A percentile compares a stretch with the other conserved stretches of the same genome.
Conservation (phyloP, 495 filamentous ascomycete species). For the Evernia prunastri region DNA sequence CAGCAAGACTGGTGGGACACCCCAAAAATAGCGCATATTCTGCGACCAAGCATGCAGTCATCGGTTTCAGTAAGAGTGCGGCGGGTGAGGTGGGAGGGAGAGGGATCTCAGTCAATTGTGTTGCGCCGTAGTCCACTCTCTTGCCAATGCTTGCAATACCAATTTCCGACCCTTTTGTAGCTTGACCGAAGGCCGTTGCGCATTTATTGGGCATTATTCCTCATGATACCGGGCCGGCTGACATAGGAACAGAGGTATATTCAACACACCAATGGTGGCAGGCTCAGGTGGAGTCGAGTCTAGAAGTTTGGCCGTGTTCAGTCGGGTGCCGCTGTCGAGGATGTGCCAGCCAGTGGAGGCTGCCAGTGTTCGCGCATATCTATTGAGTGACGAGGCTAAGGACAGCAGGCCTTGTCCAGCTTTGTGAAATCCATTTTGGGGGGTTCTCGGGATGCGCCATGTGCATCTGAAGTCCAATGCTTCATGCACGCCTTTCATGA, state of each 20-base stretch:
- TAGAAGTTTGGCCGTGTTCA: neutral
- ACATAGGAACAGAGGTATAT: neutral
- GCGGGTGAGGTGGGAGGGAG: neutral
- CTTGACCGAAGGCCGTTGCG: neutral
- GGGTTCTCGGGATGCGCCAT: neutral
- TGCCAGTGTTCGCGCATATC: neutral
- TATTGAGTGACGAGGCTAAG: neutral
- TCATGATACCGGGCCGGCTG: neutral
- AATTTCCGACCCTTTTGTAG: neutral
- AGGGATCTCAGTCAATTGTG: neutral
- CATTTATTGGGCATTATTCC: neutral
- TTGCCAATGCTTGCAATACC: neutral
- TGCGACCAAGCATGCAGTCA: neutral
- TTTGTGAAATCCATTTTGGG: neutral
- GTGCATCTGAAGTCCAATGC: neutral
- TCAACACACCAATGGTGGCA: neutral
- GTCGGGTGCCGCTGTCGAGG: neutral
- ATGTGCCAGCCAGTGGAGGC: neutral
- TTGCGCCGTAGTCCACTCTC: constrained; percentile 3
- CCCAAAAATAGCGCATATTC: neutral
- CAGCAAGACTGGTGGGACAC: neutral
- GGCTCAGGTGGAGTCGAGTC: neutral
- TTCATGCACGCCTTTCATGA: neutral
- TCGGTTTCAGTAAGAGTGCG: neutral
- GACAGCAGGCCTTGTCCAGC: neutral